Evolutionary conservation across 169 alveolate genomes (phyloP).

Genomic region (Toxoplasma gondii): DNA sequence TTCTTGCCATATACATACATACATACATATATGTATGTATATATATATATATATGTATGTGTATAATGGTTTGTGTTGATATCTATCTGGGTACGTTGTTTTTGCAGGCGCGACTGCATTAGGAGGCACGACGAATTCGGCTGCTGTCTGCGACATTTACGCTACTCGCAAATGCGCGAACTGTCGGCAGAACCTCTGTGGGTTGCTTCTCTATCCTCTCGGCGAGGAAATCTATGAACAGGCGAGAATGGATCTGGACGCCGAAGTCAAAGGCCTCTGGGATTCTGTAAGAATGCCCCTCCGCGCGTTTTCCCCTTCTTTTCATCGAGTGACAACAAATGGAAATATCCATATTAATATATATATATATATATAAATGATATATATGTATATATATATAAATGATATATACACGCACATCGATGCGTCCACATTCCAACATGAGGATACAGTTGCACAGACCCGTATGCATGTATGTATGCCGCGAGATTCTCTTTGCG

Average conservation of each 20-base stretch:
- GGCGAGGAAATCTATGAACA: constrained; percentile 76
- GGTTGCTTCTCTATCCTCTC: constrained; percentile 76
- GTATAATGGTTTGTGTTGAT: not conserved
- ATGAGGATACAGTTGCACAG: not conserved
- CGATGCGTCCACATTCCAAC: not conserved
- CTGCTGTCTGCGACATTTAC: constrained; percentile 75
- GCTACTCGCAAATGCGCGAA: constrained; percentile 75
- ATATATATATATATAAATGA: too few relatives aligned
- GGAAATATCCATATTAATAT: not conserved
- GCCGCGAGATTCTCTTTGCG: too few relatives aligned
- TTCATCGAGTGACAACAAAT: not conserved
- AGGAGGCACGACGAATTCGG: not conserved
- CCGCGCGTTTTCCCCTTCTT: constrained; percentile 26
- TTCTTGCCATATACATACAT: not conserved
- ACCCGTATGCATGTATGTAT: too few relatives aligned
- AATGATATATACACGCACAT: not conserved
- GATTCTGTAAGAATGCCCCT: constrained; percentile 74
- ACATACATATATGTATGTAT: not conserved
- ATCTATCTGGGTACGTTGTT: not conserved
- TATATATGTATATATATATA: too few relatives aligned
- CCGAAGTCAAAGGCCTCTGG: constrained; percentile 78
- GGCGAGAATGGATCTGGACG: constrained; percentile 76
- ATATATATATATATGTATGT: not conserved
- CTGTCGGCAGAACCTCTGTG: constrained; percentile 73
- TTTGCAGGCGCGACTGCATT: not conserved